A percentile compares a stretch with the other conserved stretches of the same genome.
These are phyloP conservation scores for Rhexocercosporidium sp. DNA, from an alignment of 2,329 filamentous ascomycete species.

Conservation along the genomic window DNA sequence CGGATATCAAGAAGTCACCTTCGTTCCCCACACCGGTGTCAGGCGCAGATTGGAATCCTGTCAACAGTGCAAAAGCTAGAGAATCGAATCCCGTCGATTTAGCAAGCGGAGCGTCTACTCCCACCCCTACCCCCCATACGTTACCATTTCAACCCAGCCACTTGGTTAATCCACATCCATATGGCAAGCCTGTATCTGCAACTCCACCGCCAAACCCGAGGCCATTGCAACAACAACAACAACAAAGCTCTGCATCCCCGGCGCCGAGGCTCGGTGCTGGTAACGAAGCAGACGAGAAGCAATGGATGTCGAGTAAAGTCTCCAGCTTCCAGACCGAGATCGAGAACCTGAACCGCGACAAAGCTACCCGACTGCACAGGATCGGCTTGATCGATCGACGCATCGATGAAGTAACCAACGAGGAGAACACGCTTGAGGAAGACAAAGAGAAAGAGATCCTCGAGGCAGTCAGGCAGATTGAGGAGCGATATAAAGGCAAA, in stretches of 20 bases:
- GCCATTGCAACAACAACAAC: background rate
- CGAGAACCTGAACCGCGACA: background rate
- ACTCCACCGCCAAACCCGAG: background rate
- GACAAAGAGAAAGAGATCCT: background rate
- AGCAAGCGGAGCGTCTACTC: background rate
- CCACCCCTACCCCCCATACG: background rate
- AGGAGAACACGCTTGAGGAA: background rate
- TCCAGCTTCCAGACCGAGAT: background rate
- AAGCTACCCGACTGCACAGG: background rate
- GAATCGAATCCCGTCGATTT: background rate
- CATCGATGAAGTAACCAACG: background rate
- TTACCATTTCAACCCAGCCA: background rate
- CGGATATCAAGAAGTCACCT: background rate
- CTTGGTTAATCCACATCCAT: background rate
- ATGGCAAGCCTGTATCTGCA: background rate
- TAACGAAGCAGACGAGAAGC: background rate
- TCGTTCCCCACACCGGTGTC: background rate
- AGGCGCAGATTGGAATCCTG: background rate
- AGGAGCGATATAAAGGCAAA: background rate
- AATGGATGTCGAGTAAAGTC: conserved; percentile 8
- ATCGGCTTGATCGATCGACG: background rate
- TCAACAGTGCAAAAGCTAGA: background rate
- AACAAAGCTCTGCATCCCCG: background rate
- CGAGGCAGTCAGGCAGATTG: background rate
- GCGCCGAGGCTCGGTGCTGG: background rate